Evolutionary conservation across 2,329 filamentous ascomycete genomes (phyloP).

Genomic region (Podosphaera fusca): DNA sequence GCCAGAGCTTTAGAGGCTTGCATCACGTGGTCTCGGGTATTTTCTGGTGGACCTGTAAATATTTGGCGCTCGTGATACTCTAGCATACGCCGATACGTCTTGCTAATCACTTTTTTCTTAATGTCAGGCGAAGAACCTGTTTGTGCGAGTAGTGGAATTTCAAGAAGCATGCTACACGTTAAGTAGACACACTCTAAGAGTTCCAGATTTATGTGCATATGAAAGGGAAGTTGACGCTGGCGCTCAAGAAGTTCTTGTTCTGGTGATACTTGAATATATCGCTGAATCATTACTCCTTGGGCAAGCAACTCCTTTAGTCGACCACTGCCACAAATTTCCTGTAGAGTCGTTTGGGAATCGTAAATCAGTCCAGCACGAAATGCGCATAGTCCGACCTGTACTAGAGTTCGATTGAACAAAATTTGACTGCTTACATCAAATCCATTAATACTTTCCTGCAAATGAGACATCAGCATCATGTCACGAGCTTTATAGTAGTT

Average conservation of each 20-base stretch:
- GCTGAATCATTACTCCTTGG: constrained; percentile 94
- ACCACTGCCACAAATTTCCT: constrained; percentile 94
- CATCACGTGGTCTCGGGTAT: constrained; percentile 98
- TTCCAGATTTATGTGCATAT: constrained; percentile 99
- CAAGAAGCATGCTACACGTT: constrained; percentile 96
- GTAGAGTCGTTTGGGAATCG: constrained; percentile 89
- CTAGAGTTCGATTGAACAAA: constrained; percentile 91
- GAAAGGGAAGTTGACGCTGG: constrained; percentile 93
- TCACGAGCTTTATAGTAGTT: constrained; percentile 95
- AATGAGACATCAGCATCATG: constrained; percentile 98
- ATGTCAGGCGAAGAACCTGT: constrained; percentile 91
- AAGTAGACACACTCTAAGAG: constrained; percentile 95
- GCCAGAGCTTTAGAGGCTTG: constrained; percentile 93
- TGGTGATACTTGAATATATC: constrained; percentile 85
- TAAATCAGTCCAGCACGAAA: constrained; percentile 95
- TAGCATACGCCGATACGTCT: constrained; percentile 96
- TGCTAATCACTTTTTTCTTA: constrained; percentile 94
- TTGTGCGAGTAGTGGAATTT: constrained; percentile 91
- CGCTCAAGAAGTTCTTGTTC: constrained; percentile 95
- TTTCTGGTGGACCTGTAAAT: constrained; percentile 94
- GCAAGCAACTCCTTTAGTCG: constrained; percentile 94
- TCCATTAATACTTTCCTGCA: constrained; percentile 89
- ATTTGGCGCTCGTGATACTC: constrained; percentile 99
- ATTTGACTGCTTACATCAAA: constrained; percentile 97
- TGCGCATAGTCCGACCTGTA: constrained; percentile 92